phyloP scores from a whole-genome alignment of 805 yeast genomes.

The Cyberlindnera saturnus region DNA sequence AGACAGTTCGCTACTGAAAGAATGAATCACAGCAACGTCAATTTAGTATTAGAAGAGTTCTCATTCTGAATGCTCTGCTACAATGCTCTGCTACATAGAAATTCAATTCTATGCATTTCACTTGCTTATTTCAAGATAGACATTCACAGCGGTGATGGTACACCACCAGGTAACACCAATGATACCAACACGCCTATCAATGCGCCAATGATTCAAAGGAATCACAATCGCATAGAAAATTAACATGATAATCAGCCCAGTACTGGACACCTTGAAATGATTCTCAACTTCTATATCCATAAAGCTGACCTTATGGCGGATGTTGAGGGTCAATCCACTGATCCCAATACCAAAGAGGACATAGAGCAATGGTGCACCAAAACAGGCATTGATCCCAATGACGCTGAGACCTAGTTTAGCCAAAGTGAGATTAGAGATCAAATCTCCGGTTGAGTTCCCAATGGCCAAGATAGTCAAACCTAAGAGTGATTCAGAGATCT shows the following conservation, averaged over 20 bases:
- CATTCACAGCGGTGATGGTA: conserved; percentile 17
- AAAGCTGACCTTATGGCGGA: conserved; percentile 1
- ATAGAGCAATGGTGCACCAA: conserved; percentile 86
- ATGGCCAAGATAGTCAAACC: conserved; percentile 88
- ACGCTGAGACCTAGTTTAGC: conserved; percentile 77
- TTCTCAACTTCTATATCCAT: conserved; percentile 14
- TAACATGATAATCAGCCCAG: conserved; percentile 18
- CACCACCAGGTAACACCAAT: conserved; percentile 24
- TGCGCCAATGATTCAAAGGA: conserved; percentile 20
- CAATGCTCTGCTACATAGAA: too few species aligned
- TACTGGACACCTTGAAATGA: conserved; percentile 20
- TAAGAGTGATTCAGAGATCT: conserved; percentile 68
- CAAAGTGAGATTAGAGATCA: conserved; percentile 75
- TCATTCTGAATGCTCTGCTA: conserved; percentile 7
- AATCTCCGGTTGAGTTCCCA: conserved; percentile 90
- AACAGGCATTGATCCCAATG: conserved; percentile 93
- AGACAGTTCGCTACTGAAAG: conserved; percentile 16
- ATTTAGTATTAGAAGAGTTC: conserved; percentile 20
- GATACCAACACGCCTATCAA: conserved; percentile 21
- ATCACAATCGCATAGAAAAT: conserved; percentile 17
- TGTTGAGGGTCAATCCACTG: conserved; percentile 50
- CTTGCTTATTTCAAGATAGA: conserved; percentile 14
- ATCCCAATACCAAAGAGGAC: conserved; percentile 75
- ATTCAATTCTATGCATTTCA: background rate
- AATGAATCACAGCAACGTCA: conserved; percentile 6